A percentile compares a stretch with the other conserved stretches of the same genome.
These are phyloP conservation scores for Tarenaya hassleriana DNA, from an alignment of 345 rosid species.

Conservation along the genomic window DNA sequence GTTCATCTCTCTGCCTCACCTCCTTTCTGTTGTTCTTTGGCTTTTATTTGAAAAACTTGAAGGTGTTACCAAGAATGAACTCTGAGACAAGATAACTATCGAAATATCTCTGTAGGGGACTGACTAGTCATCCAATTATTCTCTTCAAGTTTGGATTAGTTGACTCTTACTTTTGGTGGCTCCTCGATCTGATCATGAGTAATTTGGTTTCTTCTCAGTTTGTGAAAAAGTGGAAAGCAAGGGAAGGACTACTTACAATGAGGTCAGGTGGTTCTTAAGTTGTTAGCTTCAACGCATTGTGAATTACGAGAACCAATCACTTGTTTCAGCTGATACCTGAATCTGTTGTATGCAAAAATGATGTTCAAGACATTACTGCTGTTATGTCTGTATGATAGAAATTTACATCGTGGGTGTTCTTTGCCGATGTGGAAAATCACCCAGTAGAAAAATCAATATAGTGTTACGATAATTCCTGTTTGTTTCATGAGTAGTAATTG, in stretches of 20 bases:
- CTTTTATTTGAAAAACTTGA: neutral
- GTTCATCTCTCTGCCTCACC: slow-evolving; percentile 5
- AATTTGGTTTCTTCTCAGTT: slow-evolving; percentile 40
- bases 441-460: slow-evolving; percentile 16
- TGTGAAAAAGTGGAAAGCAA: slow-evolving; percentile 99
- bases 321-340: neutral
- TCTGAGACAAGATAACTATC: too few species aligned
- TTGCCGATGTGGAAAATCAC: too few species aligned
- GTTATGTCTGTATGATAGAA: too few species aligned
- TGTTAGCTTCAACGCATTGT: slow-evolving; percentile 4
- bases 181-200: slow-evolving; percentile 2
- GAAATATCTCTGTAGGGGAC: too few species aligned
- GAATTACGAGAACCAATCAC: neutral
- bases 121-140: too few species aligned
- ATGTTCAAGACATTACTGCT: too few species aligned
- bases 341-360: too few species aligned
- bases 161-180: neutral
- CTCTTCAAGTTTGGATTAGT: slow-evolving; percentile 12
- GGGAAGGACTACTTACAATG: slow-evolving; percentile 96
- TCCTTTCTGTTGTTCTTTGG: neutral
- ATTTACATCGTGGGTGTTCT: too few species aligned
- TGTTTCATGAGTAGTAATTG: slow-evolving; percentile 15
- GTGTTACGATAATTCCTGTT: too few species aligned
- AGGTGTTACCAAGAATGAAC: too few species aligned
- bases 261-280: slow-evolving; percentile 49